Conservation (phyloP, 176 grass and related monocot species). For the Triticum timopheevii region DNA sequence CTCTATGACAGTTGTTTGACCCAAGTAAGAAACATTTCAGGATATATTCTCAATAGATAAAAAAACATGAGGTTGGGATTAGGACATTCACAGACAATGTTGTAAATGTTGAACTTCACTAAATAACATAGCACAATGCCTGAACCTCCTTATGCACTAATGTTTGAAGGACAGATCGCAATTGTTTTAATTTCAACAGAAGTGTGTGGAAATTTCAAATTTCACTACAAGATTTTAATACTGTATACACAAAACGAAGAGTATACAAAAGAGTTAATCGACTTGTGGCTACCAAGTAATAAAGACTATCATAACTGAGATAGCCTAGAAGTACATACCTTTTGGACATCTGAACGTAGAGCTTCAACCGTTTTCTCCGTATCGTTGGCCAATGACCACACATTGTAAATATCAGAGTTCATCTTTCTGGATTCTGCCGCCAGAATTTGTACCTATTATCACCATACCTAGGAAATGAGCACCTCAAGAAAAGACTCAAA, state of each 20-base stretch:
- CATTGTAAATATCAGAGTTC: slow-evolving; percentile 39
- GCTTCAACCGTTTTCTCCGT: slow-evolving; percentile 23
- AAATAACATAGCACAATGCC: neutral
- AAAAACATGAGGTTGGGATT: neutral
- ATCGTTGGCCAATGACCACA: slow-evolving; percentile 32
- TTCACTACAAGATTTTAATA: neutral
- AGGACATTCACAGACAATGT: neutral
- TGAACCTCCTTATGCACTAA: neutral
- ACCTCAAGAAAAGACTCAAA: slow-evolving; percentile 11
- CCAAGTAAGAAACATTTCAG: neutral
- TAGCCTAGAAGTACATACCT: slow-evolving; percentile 38
- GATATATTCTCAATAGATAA: neutral
- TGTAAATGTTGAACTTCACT: neutral
- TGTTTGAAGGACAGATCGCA: neutral
- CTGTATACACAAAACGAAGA: neutral
- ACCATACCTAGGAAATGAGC: neutral
- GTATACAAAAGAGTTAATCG: neutral
- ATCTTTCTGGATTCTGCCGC: slow-evolving; percentile 42
- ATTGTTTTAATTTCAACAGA: neutral
- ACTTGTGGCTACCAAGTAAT: neutral
- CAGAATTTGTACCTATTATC: slow-evolving; percentile 35
- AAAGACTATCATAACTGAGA: neutral
- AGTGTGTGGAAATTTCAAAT: neutral
- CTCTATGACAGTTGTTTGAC: neutral
- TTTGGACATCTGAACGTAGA: slow-evolving; percentile 43